Conservation (phyloP, 208 protist species). For the Trypanosoma conorhini region DNA sequence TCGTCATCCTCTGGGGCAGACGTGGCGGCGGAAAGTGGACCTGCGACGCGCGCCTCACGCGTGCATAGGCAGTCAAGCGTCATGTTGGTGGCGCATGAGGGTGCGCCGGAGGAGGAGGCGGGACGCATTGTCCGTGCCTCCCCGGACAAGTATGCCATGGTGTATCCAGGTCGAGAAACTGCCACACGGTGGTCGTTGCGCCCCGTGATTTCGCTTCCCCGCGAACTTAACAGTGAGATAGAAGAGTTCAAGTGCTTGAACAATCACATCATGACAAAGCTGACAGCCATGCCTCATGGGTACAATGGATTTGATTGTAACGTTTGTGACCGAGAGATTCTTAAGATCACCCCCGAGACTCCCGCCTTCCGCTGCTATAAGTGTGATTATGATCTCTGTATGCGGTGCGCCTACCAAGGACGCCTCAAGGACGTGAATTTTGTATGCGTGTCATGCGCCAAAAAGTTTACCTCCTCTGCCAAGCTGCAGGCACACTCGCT, state of each 20-base stretch:
- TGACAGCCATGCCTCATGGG: slow-evolving; percentile 77
- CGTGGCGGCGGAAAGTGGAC: not conserved
- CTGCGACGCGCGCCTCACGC: slow-evolving; percentile 30
- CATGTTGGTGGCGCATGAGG: slow-evolving; percentile 31
- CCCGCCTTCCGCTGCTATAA: slow-evolving; percentile 87
- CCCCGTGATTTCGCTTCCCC: slow-evolving; percentile 71
- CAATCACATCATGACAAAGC: slow-evolving; percentile 82
- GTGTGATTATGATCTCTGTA: slow-evolving; percentile 90
- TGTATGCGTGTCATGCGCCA: slow-evolving; percentile 82
- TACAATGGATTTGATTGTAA: slow-evolving; percentile 92
- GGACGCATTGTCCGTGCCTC: slow-evolving; percentile 61
- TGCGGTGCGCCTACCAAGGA: slow-evolving; percentile 74
- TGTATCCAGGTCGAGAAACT: slow-evolving; percentile 72
- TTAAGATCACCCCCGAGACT: slow-evolving; percentile 61
- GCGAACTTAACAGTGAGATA: slow-evolving; percentile 57
- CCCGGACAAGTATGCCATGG: slow-evolving; percentile 74
- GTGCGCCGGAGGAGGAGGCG: slow-evolving; percentile 2
- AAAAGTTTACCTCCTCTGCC: slow-evolving; percentile 72
- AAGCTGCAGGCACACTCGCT: slow-evolving; percentile 84
- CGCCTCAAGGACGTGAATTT: slow-evolving; percentile 82
- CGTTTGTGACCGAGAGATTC: slow-evolving; percentile 79
- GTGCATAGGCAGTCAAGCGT: slow-evolving; percentile 48
- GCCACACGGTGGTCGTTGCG: slow-evolving; percentile 77
- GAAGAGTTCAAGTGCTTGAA: slow-evolving; percentile 74
- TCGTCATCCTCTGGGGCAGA: slow-evolving; percentile 9